Conservation (phyloP, 805 yeast genomes). For the Priceomyces carsonii region DNA sequence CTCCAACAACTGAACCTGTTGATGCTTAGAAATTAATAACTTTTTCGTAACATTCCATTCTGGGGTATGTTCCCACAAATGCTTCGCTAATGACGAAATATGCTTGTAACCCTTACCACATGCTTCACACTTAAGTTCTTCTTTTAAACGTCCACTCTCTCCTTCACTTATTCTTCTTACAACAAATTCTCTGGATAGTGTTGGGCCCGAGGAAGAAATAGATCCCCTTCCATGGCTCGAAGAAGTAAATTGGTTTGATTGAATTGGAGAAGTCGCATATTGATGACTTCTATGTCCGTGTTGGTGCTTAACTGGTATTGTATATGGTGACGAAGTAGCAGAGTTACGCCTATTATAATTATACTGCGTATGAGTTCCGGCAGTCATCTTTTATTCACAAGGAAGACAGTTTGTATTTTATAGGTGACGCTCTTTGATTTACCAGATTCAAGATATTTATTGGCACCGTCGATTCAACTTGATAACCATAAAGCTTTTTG, state of each 20-base stretch:
- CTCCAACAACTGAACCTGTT: constrained; percentile 80
- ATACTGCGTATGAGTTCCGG: constrained; percentile 17
- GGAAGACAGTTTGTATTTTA: no score
- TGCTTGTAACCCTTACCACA: constrained; percentile 93
- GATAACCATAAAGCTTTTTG: no score
- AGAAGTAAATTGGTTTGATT: constrained; percentile 1
- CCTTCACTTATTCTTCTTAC: constrained; percentile 85
- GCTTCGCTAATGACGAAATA: constrained; percentile 83
- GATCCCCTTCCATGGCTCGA: constrained; percentile 13
- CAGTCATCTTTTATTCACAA: constrained; percentile 8
- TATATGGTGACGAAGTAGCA: constrained; percentile 25
- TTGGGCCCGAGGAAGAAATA: constrained; percentile 38
- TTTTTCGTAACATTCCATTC: constrained; percentile 90
- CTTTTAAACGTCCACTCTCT: constrained; percentile 80
- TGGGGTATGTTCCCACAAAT: constrained; percentile 92
- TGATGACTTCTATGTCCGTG: constrained; percentile 14
- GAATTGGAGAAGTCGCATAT: constrained; percentile 6
- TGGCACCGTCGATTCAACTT: no score
- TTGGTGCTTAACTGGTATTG: constrained; percentile 27
- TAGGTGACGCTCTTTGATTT: no score
- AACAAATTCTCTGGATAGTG: constrained; percentile 66
- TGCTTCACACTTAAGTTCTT: constrained; percentile 83
- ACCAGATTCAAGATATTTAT: no score
- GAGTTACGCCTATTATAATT: constrained; percentile 32
- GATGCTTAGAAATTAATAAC: constrained; percentile 79